These are phyloP conservation scores for Pseudocercospora fijiensis DNA, from an alignment of 2,329 filamentous ascomycete genomes.

Conservation along the genomic window DNA sequence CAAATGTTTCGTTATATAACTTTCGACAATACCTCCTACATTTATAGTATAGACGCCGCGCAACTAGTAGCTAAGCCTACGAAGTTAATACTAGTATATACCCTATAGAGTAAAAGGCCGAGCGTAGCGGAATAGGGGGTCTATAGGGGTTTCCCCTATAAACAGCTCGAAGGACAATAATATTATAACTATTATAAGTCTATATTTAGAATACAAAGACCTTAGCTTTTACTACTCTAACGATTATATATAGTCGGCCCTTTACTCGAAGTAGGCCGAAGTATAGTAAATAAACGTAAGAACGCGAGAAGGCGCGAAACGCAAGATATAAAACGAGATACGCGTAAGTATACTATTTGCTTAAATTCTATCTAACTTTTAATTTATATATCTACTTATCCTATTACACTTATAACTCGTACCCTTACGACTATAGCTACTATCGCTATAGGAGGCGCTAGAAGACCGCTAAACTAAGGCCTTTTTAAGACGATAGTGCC, in stretches of 20 bases:
- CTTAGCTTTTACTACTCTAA: not conserved
- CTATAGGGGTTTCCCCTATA: not conserved
- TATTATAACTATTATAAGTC: no score
- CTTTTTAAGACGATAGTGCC: not conserved
- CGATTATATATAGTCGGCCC: not conserved
- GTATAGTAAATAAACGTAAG: not conserved
- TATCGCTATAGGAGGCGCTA: not conserved
- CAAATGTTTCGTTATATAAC: no score
- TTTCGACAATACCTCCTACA: not conserved
- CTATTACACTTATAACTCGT: not conserved
- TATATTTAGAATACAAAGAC: not conserved
- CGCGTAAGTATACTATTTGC: not conserved
- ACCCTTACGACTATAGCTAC: not conserved
- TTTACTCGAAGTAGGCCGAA: not conserved
- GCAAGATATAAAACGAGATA: no score
- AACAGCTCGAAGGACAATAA: not conserved
- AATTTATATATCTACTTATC: not conserved
- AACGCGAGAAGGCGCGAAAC: no score
- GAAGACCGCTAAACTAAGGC: not conserved
- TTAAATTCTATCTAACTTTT: not conserved
- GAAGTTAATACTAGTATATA: not conserved
- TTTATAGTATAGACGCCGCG: not conserved
- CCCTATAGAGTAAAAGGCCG: not conserved
- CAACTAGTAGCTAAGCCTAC: not conserved
- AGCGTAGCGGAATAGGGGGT: not conserved